These are phyloP conservation scores for Guyanaporus albipodus DNA, from an alignment of 768 basidiomycete species.

Conservation along the genomic window DNA sequence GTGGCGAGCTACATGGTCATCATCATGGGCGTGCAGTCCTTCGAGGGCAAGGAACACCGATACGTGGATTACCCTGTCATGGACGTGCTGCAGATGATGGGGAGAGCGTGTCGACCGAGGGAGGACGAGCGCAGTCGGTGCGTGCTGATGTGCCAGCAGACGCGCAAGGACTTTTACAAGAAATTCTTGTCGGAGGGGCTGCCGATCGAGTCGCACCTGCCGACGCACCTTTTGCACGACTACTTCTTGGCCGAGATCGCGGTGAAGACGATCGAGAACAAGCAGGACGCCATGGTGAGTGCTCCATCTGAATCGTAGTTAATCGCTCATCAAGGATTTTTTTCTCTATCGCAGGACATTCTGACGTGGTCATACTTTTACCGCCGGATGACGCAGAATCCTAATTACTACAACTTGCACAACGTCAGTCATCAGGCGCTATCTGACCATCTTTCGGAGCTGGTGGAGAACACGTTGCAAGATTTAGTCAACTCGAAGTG, in stretches of 20 bases:
- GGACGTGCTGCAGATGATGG: constrained; percentile 99
- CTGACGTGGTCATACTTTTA: constrained; percentile 99
- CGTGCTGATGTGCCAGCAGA: constrained; percentile 96
- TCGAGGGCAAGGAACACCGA: constrained; percentile 96
- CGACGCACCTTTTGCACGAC: constrained; percentile 88
- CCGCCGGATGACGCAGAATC: constrained; percentile 95
- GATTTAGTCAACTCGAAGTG: constrained; percentile 95
- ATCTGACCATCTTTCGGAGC: constrained; percentile 92
- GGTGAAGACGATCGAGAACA: constrained; percentile 98
- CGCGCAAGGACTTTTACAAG: constrained; percentile 97
- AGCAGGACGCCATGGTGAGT: constrained; percentile 91
- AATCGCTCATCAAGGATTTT: not conserved
- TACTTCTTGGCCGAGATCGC: constrained; percentile 99
- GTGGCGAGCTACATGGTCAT: constrained; percentile 96
- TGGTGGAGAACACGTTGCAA: constrained; percentile 89
- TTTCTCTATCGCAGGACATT: constrained; percentile 75
- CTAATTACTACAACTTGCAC: constrained; percentile 91
- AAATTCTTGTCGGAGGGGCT: constrained; percentile 97
- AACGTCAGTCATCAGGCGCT: constrained; percentile 95
- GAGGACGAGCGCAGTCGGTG: constrained; percentile 91
- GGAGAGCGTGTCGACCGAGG: constrained; percentile 87
- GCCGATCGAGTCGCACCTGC: constrained; percentile 93
- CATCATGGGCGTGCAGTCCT: constrained; percentile 98
- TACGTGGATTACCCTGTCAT: constrained; percentile 98
- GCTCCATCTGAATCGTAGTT: not conserved